phyloP scores from a whole-genome alignment of 1,284 basidiomycete species.

The Dichomitus squalens region DNA sequence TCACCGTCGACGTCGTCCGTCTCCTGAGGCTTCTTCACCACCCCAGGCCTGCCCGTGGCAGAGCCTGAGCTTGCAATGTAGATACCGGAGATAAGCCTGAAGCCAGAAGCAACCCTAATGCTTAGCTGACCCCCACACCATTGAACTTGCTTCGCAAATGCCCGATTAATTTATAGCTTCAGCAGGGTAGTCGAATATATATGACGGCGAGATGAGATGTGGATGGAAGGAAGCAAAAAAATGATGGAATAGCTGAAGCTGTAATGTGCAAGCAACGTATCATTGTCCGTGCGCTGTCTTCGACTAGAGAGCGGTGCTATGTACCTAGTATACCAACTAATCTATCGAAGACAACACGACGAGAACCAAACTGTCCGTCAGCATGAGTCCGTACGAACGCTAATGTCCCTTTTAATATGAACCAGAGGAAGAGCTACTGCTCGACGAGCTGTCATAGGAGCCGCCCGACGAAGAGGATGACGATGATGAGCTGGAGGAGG shows the following conservation, averaged over 20 bases:
- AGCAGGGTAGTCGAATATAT: conserved; percentile 27
- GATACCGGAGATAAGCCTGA: too few species aligned
- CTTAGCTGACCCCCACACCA: too few species aligned
- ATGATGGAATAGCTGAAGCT: conserved; percentile 19
- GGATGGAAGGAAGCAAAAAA: conserved; percentile 8
- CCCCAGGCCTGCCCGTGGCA: too few species aligned
- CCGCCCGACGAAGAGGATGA: conserved; percentile 1
- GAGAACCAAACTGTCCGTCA: conserved; percentile 25
- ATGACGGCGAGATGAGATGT: not conserved
- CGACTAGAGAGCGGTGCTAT: conserved; percentile 7
- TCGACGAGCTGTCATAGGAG: not conserved
- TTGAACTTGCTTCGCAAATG: conserved; percentile 6
- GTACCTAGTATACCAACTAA: conserved; percentile 8
- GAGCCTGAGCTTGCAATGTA: too few species aligned
- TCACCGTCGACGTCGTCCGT: too few species aligned
- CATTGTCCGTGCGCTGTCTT: conserved; percentile 19
- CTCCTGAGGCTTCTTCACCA: not conserved
- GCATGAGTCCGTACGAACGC: conserved; percentile 19
- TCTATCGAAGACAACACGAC: conserved; percentile 19
- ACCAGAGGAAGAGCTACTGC: conserved; percentile 4
- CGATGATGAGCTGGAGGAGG: not conserved
- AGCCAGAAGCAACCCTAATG: too few species aligned
- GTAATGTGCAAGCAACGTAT: conserved; percentile 22
- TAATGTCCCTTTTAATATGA: conserved; percentile 22
- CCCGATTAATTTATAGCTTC: conserved; percentile 24